Evolutionary conservation across 805 yeast genomes (phyloP), one percentile per base, ranked within the genome.

Genomic region (Wickerhamiella brachini): DNA sequence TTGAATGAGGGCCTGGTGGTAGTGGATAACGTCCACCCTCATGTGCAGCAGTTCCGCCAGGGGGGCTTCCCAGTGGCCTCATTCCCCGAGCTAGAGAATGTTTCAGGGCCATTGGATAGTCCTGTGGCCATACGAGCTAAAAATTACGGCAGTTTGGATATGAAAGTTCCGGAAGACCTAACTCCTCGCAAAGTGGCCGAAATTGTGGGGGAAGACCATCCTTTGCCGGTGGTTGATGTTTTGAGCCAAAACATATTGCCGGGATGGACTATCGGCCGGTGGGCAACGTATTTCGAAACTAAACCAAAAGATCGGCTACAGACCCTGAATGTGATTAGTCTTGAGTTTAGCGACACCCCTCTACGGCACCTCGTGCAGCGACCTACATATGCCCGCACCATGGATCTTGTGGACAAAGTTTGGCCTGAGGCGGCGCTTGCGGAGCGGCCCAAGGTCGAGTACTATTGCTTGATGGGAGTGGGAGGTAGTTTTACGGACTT

Each of bases 221-320:
- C 74, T 0, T 75, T 88, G 1, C 94, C 85, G 51, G 95, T 88
- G 1, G 85, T 88, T 90, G 95, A 88, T 63, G 95, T 86, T 3
- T 71, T 83, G 21, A 81, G 94, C 0, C 96, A 88, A 59, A 81
- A 82, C 51, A 59, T 59, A 12, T 54, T 63, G 3, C 60, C 81
- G 0, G 73, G 75, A 12, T 87, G 95, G 95, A 72, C 75, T 18
- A 65, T 87, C 69, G 74, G 74, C 1, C 72, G 70, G 54, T 88
- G 96, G 95, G 68, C 79, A 50, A 81, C 83, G 38, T 88, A 87
- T 64, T 85, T 79, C 64, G 64, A 69, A 17, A 62, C 70, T 1
- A 66, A 68, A 2, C 60, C 69, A 0, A 70, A 71, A 12, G 34
- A 46, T 29, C 68, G 90, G 44, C 86, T 82, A 56, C 66, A 87